These are phyloP conservation scores for Pythium volutum DNA, from an alignment of 352 stramenopile species.

Conservation along the genomic window DNA sequence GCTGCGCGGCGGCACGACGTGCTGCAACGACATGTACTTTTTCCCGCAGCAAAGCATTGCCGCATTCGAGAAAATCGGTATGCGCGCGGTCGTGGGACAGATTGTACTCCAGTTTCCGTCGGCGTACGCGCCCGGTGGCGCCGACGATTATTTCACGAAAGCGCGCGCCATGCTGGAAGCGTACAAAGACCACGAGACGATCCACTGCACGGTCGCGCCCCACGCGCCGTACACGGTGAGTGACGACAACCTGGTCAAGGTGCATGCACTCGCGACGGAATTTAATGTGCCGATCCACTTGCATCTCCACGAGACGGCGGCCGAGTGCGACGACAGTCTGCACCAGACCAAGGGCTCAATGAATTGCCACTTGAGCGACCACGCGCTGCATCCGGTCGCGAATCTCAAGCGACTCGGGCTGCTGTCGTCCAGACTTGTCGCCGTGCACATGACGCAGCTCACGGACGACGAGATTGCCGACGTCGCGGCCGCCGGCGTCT, in stretches of 20 bases:
- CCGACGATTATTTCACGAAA: slow-evolving; percentile 79
- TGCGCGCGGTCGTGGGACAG: slow-evolving; percentile 68
- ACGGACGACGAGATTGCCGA: slow-evolving; percentile 79
- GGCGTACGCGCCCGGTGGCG: slow-evolving; percentile 39
- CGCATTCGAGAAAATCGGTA: slow-evolving; percentile 59
- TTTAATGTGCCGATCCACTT: slow-evolving; percentile 71
- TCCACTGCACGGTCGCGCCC: slow-evolving; percentile 65
- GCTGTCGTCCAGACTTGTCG: slow-evolving; percentile 66
- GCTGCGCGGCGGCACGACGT: slow-evolving; percentile 85
- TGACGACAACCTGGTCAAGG: slow-evolving; percentile 61
- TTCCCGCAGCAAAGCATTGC: slow-evolving; percentile 56
- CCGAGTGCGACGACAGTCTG: slow-evolving; percentile 79
- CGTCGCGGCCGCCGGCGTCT: slow-evolving; percentile 41
- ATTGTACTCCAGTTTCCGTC: slow-evolving; percentile 77
- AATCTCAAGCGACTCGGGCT: slow-evolving; percentile 83
- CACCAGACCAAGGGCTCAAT: slow-evolving; percentile 58
- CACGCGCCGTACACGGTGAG: slow-evolving; percentile 86
- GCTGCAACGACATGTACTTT: slow-evolving; percentile 93
- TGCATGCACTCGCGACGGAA: slow-evolving; percentile 57
- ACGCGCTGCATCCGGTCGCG: slow-evolving; percentile 67
- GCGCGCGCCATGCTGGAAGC: slow-evolving; percentile 55
- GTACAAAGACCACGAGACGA: slow-evolving; percentile 63
- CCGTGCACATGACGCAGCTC: slow-evolving; percentile 84
- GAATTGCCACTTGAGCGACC: slow-evolving; percentile 76
- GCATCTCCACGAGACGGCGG: slow-evolving; percentile 84